Evolutionary conservation across 2,329 filamentous ascomycete species (phyloP), one percentile per base, ranked within the genome.

Genomic region (Ceratocystis colombiana): DNA sequence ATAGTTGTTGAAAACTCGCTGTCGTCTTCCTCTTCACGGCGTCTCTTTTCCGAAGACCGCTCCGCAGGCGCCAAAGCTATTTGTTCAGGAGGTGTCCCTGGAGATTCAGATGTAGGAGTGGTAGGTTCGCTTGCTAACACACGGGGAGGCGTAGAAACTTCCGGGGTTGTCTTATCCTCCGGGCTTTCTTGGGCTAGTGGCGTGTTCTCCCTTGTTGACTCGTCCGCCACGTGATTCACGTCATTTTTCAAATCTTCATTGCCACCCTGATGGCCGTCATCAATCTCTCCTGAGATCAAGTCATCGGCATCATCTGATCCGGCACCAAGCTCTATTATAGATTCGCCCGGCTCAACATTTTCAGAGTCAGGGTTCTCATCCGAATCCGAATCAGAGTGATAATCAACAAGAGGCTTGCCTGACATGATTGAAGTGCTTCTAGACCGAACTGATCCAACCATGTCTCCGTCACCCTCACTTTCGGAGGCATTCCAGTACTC

Each of bases 401-500:
- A 99, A 74, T 96, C 90, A 44, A 99, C 94, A 25, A 97, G 78
- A 1, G 88, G 88, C 72, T 88, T 90, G 63, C 82, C 76, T 7
- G 82, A 75, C 0, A 86, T 79, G 22, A 84, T 83, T 15, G 81
- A 69, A n/a, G 55, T 48, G 22, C 65, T 67, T 3, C 63, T 10
- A 8, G 65, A 61, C 12, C 64, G 61, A 6, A 64, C 61, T 44
- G 66, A 67, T 10, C 61, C 44, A 10, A 48, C 33, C 17, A 63
- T 15, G 15, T 64, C 62, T 1, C 57, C 61, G 64, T 71, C 70
- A 66, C 76, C 71, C 69, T 79, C 78, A 69, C 86, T 79, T 71
- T 96, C 92, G 0, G 89, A 90, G 0, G 84, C 85, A 71, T 96
- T 93, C 82, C 95, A 97, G 75, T 97, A 99, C 55, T 96, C 93